Conservation (phyloP, 2,329 filamentous ascomycete genomes). For the Rhinocladiella similis region DNA sequence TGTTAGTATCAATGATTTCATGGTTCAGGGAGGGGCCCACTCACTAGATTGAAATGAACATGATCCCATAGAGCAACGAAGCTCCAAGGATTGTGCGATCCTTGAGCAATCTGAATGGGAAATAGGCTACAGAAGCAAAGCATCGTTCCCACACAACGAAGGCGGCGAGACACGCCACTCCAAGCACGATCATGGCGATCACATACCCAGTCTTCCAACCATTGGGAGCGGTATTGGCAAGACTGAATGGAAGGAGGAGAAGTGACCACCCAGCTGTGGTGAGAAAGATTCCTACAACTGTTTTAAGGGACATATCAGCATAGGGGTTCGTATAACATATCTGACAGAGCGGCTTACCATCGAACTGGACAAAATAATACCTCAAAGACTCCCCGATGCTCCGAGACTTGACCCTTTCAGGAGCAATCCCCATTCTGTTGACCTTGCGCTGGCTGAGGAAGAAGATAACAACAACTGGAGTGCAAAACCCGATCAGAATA, state of each 20-base stretch:
- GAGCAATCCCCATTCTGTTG: slow-evolving; percentile 50
- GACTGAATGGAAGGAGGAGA: slow-evolving; percentile 64
- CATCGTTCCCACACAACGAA: slow-evolving; percentile 57
- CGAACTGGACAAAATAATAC: slow-evolving; percentile 59
- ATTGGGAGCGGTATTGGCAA: slow-evolving; percentile 42
- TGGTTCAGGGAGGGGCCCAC: too few species aligned
- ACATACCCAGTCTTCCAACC: slow-evolving; percentile 46
- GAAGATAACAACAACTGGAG: slow-evolving; percentile 54
- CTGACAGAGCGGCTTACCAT: slow-evolving; percentile 51
- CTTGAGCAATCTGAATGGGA: slow-evolving; percentile 51
- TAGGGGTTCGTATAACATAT: background rate
- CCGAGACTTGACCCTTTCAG: slow-evolving; percentile 29
- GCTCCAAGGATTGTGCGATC: slow-evolving; percentile 52
- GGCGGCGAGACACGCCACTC: slow-evolving; percentile 50
- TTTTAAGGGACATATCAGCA: background rate
- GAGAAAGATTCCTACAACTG: slow-evolving; percentile 58
- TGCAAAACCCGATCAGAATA: slow-evolving; percentile 48
- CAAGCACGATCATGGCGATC: slow-evolving; percentile 53
- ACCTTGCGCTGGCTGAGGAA: slow-evolving; percentile 57
- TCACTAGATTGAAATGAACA: slow-evolving; percentile 48
- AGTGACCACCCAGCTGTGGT: slow-evolving; percentile 59
- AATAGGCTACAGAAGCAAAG: slow-evolving; percentile 51
- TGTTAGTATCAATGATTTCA: too few species aligned
- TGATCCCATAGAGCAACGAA: slow-evolving; percentile 47
- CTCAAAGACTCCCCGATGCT: slow-evolving; percentile 29